Evolutionary conservation across 805 yeast genomes (phyloP), one percentile per base, ranked within the genome.

Genomic region (Ogataea saltuana): DNA sequence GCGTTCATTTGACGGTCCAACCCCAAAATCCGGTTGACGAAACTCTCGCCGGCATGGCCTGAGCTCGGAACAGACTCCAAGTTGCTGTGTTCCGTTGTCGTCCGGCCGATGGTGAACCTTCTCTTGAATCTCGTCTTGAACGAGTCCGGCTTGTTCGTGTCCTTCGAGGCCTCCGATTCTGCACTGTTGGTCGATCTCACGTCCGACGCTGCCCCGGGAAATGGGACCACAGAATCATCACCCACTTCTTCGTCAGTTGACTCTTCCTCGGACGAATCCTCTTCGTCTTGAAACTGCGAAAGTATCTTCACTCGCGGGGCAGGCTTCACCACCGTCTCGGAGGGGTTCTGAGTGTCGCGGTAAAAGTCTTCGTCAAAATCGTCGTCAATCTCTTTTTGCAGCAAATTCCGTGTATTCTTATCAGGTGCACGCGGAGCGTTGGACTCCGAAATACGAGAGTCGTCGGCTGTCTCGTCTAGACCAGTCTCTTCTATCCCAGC

Each of bases 361-460:
- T 53, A 49, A 33, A 61, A 63, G 31, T 57, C 64, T 15, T 51
- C 48, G 39, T 63, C 64, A 27, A 63, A 63, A 45, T 63, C 68
- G 21, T 61, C 54, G 39, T 63, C 66, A 10, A 63, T 58, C 29
- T 60, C 59, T 16, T 47, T 43, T 23, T 48, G 19, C 10, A 55
- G 47, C 30, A 34, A 22, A 12, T 34, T 34, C 15, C 38, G 28
- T 17, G 34, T 40, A 9, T 19, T 28, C 12, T 19, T 12, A 3
- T 29, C 16, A 5, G 29, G 37, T 4, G 21, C 13, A 10, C 25
- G 26, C 10, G 39, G 22, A 11, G 13, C 33, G n/a, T 28, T 17
- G 2, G 42, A 11, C 6, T 12, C 31, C 5, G 31, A 13, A 6
- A 13, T 20, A 10, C 3, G 45, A 17, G 12, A 25, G 12, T 16